Base-by-base conservation (phyloP, 805 yeast genomes). In the Suhomyces tanzawaensis region DNA sequence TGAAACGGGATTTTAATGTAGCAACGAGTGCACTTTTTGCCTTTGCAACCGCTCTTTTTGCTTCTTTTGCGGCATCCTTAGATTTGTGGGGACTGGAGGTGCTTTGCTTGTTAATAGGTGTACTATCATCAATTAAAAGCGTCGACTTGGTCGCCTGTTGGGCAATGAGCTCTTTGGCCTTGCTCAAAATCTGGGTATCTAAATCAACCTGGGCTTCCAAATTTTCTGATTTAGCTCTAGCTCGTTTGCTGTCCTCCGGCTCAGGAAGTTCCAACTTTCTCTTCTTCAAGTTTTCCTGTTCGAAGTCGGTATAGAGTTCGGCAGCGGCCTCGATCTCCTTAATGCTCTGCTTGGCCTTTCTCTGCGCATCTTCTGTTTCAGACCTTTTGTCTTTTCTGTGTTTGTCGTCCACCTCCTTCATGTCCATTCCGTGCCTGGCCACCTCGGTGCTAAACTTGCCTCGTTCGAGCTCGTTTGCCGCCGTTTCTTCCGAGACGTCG, bases 401-500 rank as follows among this genome's bases (percentile, higher is more conserved):
- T 36, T 66, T 62, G 9, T 56, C 58, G 12, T 57, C 59, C 15
- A 54, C 57, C 19, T 66, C 70, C 34, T 62, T 56, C 26, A 71
- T 60, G 17, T 60, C 52, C 6, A 78, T 49, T 4, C 86, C 86
- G 16, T 58, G 53, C 13, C 54, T 54, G 2, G 66, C 58, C 0
- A 80, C 77, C 4, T 53, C 48, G 5, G 51, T 56, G 38, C 71
- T 74, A 57, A 77, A 85, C 14, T 53, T 58, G 1, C 42, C 43
- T 29, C 67, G 57, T 1, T 66, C 72, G 6, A 41, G 41, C 2
- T 52, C 52, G 41, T 81, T 78, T 3, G 46, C 44, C 11, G 48
- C 49, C 11, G 61, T 60, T 55, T 90, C 97, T n/a, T 73, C 77
- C 0, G 68, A 51, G 0, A 81, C 78, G 51, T 85, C 90, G 55